Evolutionary conservation across 1,139 yeast genomes (phyloP).

Genomic region (Geotrichum restrictum): DNA sequence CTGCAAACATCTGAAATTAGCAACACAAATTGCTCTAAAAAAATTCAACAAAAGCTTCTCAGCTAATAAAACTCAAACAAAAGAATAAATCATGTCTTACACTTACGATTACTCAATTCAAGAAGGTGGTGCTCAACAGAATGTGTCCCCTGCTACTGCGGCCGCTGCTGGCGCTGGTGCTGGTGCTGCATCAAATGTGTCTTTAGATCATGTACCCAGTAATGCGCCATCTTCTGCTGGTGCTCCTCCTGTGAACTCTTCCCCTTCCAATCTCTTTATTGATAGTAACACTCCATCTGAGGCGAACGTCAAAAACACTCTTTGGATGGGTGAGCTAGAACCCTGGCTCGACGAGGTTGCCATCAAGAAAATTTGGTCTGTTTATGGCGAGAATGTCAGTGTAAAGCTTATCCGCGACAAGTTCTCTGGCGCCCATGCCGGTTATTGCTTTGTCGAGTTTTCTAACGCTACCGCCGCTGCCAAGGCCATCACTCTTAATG

Average conservation of each 20-base stretch:
- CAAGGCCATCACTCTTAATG: conserved; percentile 65
- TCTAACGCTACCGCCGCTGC: conserved; percentile 61
- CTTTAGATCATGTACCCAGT: neutral
- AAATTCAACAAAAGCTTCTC: neutral
- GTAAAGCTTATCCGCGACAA: conserved; percentile 61
- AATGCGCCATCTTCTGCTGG: neutral
- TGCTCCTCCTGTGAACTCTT: neutral
- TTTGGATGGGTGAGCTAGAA: conserved; percentile 96
- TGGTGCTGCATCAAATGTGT: neutral
- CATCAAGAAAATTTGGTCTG: conserved; percentile 64
- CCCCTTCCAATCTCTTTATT: neutral
- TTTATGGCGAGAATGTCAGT: conserved; percentile 48
- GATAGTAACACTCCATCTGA: conserved; percentile 3
- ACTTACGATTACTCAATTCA: conserved; percentile 12
- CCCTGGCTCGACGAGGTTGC: conserved; percentile 76
- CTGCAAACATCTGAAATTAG: neutral
- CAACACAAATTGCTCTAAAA: neutral
- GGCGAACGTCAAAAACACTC: conserved; percentile 32
- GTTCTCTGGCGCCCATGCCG: conserved; percentile 51
- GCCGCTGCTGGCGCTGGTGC: neutral
- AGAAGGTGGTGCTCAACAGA: conserved; percentile 4
- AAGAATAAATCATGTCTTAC: conserved; percentile 9
- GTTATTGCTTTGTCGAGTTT: conserved; percentile 86
- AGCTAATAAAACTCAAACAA: neutral
- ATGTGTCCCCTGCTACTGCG: neutral